Conservation (phyloP, 2,329 filamentous ascomycete genomes). For the Scytalidium sp. region DNA sequence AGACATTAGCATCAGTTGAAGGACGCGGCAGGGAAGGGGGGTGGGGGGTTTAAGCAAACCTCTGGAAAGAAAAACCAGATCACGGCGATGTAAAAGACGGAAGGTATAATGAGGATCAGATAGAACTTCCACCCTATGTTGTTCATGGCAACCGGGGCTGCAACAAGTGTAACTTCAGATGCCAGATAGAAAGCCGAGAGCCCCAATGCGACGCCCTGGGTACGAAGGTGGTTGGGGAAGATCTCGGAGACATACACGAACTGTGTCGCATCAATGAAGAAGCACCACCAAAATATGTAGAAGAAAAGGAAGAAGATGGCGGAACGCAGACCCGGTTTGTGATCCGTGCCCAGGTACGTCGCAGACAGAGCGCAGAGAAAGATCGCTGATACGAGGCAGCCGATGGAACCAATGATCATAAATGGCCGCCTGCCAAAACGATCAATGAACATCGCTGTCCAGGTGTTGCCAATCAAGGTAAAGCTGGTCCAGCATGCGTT, state of each 20-base stretch:
- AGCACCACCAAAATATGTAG: conserved; percentile 1
- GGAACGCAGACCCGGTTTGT: conserved; percentile 1
- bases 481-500: conserved; percentile 40
- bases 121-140: conserved; percentile 34
- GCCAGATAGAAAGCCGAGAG: conserved; percentile 10
- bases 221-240: conserved; percentile 29
- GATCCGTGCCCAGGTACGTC: conserved; percentile 1
- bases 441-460: conserved; percentile 34
- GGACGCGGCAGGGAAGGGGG: no score
- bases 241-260: conserved; percentile 19
- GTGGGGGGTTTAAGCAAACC: no score
- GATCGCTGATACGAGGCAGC: not conserved
- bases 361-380: not conserved
- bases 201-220: conserved; percentile 14
- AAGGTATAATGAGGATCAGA: conserved; percentile 29
- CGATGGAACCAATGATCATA: conserved; percentile 3
- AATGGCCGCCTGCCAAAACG: conserved; percentile 4
- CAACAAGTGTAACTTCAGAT: conserved; percentile 17
- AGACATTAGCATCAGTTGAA: no score
- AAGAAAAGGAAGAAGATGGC: conserved; percentile 7
- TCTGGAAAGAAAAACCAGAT: conserved; percentile 26
- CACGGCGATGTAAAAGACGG: conserved; percentile 16
- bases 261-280: conserved; percentile 13
- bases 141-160: conserved; percentile 29
- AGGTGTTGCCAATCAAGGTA: conserved; percentile 36